A percentile compares a stretch with the other conserved stretches of the same genome.
Conservation (phyloP, 805 yeast genomes). For the Suhomyces emberorum region DNA sequence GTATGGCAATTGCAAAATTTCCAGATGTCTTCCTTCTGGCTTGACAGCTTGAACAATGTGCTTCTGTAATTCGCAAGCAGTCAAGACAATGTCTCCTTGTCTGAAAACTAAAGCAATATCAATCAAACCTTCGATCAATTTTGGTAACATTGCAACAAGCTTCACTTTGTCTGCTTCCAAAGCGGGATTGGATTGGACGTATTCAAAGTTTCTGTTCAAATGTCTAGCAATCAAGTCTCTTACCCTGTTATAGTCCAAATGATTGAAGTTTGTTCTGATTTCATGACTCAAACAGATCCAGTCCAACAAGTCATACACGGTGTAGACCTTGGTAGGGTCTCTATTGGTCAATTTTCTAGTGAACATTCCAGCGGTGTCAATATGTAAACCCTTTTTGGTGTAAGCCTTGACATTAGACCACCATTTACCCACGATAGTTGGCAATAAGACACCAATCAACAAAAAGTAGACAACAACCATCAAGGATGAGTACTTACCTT, state of each 20-base stretch:
- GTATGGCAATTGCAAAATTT: slow-evolving; percentile 78
- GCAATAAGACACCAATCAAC: slow-evolving; percentile 75
- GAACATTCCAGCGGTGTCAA: slow-evolving; percentile 76
- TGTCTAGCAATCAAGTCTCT: slow-evolving; percentile 53
- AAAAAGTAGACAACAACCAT: slow-evolving; percentile 61
- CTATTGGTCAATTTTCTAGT: slow-evolving; percentile 70
- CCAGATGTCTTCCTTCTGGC: slow-evolving; percentile 50
- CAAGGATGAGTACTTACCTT: slow-evolving; percentile 68
- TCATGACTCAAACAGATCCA: slow-evolving; percentile 70
- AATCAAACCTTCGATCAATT: slow-evolving; percentile 64
- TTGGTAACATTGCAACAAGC: slow-evolving; percentile 62
- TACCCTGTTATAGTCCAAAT: slow-evolving; percentile 46
- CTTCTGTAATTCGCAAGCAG: slow-evolving; percentile 65
- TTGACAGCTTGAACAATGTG: slow-evolving; percentile 73
- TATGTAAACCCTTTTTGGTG: slow-evolving; percentile 80
- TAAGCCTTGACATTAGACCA: slow-evolving; percentile 80
- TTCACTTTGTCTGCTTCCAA: slow-evolving; percentile 44
- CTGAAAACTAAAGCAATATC: slow-evolving; percentile 83
- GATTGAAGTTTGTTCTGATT: slow-evolving; percentile 42
- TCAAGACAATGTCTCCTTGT: slow-evolving; percentile 58
- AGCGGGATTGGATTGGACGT: slow-evolving; percentile 17
- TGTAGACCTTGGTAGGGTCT: slow-evolving; percentile 64
- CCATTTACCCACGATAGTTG: slow-evolving; percentile 81
- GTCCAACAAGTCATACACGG: slow-evolving; percentile 53
- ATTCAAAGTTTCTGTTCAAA: slow-evolving; percentile 46